Percentiles rank a stretch among this genome's conserved stretches.
Evolutionary conservation across 2,329 filamentous ascomycete species (phyloP).

Genomic region (Xylariales sp.): DNA sequence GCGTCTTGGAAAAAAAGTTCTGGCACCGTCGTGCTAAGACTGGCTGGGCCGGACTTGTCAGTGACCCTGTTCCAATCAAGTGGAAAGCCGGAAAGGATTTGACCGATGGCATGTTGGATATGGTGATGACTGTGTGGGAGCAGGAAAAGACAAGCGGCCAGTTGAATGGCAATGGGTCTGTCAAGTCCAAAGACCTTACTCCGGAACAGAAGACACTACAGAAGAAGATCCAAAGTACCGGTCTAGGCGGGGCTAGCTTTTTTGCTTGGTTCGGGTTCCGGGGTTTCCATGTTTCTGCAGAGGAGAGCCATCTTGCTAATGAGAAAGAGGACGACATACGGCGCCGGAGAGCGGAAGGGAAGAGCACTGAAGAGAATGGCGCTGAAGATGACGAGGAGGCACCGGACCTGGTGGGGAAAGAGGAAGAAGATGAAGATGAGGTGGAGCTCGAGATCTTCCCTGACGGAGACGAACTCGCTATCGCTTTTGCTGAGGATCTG

Average conservation of each 20-base stretch:
- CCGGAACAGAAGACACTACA: slow-evolving; percentile 46
- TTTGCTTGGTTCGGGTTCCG: slow-evolving; percentile 86
- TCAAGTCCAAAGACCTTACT: slow-evolving; percentile 32
- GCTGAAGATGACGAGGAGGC: slow-evolving; percentile 47
- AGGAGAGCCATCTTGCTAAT: slow-evolving; percentile 61
- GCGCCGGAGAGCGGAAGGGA: slow-evolving; percentile 42
- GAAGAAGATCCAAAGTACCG: slow-evolving; percentile 53
- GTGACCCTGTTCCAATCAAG: slow-evolving; percentile 80
- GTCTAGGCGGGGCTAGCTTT: slow-evolving; percentile 68
- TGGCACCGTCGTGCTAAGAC: slow-evolving; percentile 70
- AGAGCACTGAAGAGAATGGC: slow-evolving; percentile 48
- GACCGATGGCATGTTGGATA: slow-evolving; percentile 72
- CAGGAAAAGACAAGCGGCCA: slow-evolving; percentile 45
- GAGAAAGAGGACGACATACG: slow-evolving; percentile 58
- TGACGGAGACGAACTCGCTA: slow-evolving; percentile 77
- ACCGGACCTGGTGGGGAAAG: slow-evolving; percentile 52
- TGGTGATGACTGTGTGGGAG: slow-evolving; percentile 65
- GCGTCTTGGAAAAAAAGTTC: slow-evolving; percentile 83
- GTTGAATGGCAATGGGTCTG: slow-evolving; percentile 27
- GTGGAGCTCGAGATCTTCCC: slow-evolving; percentile 79
- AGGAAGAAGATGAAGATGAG: slow-evolving; percentile 57
- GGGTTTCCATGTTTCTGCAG: slow-evolving; percentile 63
- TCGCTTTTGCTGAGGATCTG: slow-evolving; percentile 78
- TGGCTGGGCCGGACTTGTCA: slow-evolving; percentile 65
- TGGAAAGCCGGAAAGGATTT: slow-evolving; percentile 86